Evolutionary conservation across 2,329 filamentous ascomycete genomes (phyloP), one percentile per base, ranked within the genome.

Genomic region (Xylariaceae sp.): DNA sequence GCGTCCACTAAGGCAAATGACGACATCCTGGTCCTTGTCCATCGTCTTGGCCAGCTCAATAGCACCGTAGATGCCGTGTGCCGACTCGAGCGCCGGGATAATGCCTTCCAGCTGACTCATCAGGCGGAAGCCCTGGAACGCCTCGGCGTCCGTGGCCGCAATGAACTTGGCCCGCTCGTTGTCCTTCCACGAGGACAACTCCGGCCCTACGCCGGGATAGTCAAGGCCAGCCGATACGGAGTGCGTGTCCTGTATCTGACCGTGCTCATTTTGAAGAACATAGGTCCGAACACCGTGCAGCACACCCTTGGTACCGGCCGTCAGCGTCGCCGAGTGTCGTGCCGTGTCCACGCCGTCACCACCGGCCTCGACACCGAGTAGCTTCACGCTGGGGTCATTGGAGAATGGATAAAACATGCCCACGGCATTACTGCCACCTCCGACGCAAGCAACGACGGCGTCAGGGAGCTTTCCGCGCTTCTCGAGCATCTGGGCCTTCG

Each of bases 401-500:
- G 87, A 80, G 75, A 99, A 99, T 50, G 94, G 94, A 73, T 92
- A 95, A 77, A 99, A 99, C 91, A 97, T 99, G 74, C 94, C 94
- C 3, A 88, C 86, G 2, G 94, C 94, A 70, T 99, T 99, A 70
- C 86, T 91, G 56, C 94, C 94, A 63, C 94, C 94, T 53, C 94
- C 94, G 9, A 99, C 94, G 67, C 94, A 99, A 7, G 94, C 94
- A 12, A 99, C 90, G 27, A 99, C 91, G 0, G 91, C 94, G 64
- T 99, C 94, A 3, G 94, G 94, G 1, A 99, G 84, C 74, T 94
- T 92, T 62, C 90, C 89, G 47, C 86, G 84, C 71, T 89, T 84
- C 69, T 87, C 84, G 59, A 84, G 77, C 87, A 99, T 91, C 75
- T 97, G 92, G 64, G 86, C 75, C 77, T 94, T 96, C 44, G 94